Conservation (phyloP, 176 grass and related monocot species). For the Zoysia japonica region DNA sequence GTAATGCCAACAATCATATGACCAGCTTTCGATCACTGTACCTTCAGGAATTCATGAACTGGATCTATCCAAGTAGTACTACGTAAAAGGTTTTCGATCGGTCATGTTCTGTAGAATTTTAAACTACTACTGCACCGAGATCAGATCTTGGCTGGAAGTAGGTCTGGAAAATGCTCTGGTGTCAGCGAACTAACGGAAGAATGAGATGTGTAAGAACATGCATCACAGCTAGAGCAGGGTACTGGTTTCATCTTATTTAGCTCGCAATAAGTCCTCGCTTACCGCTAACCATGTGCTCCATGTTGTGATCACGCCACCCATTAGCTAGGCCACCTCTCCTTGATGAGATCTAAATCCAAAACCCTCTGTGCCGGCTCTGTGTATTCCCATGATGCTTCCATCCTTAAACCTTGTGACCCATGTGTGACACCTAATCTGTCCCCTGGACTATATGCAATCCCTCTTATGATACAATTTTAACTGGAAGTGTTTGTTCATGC, state of each 20-base stretch:
- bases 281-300: constrained; percentile 57
- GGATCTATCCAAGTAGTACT: constrained; percentile 43
- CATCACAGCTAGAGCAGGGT: constrained; percentile 68
- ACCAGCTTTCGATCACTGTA: constrained; percentile 41
- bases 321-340: constrained; percentile 15
- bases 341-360: constrained; percentile 81
- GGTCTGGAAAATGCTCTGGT: constrained; percentile 50
- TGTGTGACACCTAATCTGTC: constrained; percentile 77
- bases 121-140: constrained; percentile 1
- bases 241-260: constrained; percentile 52
- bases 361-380: not conserved
- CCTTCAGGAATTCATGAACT: constrained; percentile 33
- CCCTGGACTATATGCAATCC: constrained; percentile 40
- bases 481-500: constrained; percentile 30
- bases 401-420: constrained; percentile 45
- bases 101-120: constrained; percentile 35
- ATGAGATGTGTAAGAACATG: constrained; percentile 90
- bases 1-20: constrained; percentile 46
- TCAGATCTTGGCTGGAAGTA: constrained; percentile 58
- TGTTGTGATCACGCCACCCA: constrained; percentile 47
- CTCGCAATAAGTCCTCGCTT: constrained; percentile 30
- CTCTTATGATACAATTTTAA: constrained; percentile 55
- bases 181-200: constrained; percentile 65
- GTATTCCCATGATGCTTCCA: constrained; percentile 71
- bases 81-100: constrained; percentile 22